phyloP scores from a whole-genome alignment of 352 stramenopile genomes.

The Peronospora tabacina region DNA sequence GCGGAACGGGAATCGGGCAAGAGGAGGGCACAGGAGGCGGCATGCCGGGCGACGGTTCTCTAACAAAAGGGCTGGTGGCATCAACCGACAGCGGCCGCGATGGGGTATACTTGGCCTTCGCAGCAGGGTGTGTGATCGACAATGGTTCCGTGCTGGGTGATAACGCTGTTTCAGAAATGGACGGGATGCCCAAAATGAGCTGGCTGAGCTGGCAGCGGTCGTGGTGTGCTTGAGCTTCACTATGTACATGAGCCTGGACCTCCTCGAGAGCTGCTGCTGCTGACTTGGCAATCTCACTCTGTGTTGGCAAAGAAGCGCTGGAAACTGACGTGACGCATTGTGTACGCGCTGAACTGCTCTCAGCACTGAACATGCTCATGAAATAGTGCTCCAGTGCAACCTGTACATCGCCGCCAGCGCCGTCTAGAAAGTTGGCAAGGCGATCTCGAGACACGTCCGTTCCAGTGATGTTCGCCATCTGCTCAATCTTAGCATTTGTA shows the following conservation, averaged over 20 bases:
- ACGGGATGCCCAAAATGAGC: constrained; percentile 64
- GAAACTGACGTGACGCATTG: constrained; percentile 1
- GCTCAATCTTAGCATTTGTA: constrained; percentile 72
- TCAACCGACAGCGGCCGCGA: constrained; percentile 24
- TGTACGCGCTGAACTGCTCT: constrained; percentile 10
- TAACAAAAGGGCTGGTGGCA: constrained; percentile 32
- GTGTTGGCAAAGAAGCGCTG: constrained; percentile 6
- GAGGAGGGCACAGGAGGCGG: constrained; percentile 28
- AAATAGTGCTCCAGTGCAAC: constrained; percentile 87
- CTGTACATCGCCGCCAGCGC: constrained; percentile 73
- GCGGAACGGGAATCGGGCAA: constrained; percentile 16
- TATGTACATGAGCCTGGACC: constrained; percentile 31
- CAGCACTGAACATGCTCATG: constrained; percentile 59
- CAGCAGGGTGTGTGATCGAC: constrained; percentile 11
- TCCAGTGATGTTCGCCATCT: constrained; percentile 78
- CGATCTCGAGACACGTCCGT: constrained; percentile 60
- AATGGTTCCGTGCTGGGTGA: constrained; percentile 18
- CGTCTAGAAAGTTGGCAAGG: constrained; percentile 69
- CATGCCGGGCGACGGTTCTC: constrained; percentile 37
- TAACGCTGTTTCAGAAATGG: constrained; percentile 27
- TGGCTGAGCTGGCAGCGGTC: constrained; percentile 48
- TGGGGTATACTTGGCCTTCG: constrained; percentile 14
- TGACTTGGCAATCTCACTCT: constrained; percentile 10
- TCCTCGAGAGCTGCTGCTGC: constrained; percentile 16
- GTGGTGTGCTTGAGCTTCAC: constrained; percentile 34